phyloP scores from a whole-genome alignment of 139 green algal species.

The Edaphochlamys debaryana region DNA sequence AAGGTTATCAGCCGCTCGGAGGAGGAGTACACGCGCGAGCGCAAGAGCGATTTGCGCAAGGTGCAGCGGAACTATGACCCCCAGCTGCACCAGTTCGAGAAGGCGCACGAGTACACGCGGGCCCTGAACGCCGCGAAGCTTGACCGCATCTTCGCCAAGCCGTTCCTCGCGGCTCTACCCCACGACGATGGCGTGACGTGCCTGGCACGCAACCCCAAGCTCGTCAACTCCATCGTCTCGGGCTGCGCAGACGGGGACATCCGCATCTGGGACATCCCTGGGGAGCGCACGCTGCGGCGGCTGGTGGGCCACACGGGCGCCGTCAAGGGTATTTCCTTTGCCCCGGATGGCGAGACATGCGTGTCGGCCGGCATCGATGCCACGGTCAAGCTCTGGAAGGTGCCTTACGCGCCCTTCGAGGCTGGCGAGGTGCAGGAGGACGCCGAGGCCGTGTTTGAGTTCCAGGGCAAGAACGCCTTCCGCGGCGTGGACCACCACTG shows the following conservation, averaged over 20 bases:
- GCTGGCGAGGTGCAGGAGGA: conserved; percentile 70
- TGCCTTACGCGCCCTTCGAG: conserved; percentile 86
- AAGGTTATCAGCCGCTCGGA: conserved; percentile 92
- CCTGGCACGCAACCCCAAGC: conserved; percentile 80
- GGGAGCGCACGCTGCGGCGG: conserved; percentile 71
- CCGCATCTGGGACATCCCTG: conserved; percentile 91
- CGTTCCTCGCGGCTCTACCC: conserved; percentile 89
- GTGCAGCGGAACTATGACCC: conserved; percentile 96
- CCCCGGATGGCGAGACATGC: conserved; percentile 75
- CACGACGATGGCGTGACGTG: conserved; percentile 93
- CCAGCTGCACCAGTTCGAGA: conserved; percentile 88
- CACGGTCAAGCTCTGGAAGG: conserved; percentile 89
- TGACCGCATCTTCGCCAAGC: conserved; percentile 96
- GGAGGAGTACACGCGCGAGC: conserved; percentile 83
- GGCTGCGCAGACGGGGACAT: conserved; percentile 75
- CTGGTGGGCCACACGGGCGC: conserved; percentile 81
- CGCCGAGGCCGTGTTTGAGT: conserved; percentile 75
- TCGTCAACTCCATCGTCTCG: conserved; percentile 86
- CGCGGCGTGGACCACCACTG: conserved; percentile 91
- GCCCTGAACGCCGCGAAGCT: conserved; percentile 95
- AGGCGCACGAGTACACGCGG: conserved; percentile 93
- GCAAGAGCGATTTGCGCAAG: conserved; percentile 80
- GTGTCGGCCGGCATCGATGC: conserved; percentile 90
- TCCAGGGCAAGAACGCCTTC: conserved; percentile 76
- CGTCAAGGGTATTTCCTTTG: conserved; percentile 85